Conservation (phyloP, 2,329 filamentous ascomycete species). For the Colletotrichum incanum region DNA sequence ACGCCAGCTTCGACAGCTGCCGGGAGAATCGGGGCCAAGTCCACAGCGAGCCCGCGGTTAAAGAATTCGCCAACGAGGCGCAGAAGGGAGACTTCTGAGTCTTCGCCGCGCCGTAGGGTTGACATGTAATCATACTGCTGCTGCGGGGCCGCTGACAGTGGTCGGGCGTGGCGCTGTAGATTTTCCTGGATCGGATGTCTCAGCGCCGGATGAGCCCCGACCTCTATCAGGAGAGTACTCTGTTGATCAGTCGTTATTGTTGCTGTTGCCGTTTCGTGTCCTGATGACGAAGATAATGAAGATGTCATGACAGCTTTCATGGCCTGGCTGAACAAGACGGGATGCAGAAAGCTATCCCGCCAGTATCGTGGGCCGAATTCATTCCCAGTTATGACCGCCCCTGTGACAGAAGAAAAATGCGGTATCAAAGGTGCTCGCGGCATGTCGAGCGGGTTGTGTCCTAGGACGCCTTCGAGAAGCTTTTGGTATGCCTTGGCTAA, state of each 20-base stretch:
- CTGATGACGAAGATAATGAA: neutral
- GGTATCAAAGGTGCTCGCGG: no score
- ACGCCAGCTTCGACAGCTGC: neutral
- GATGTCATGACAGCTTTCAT: neutral
- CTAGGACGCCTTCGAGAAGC: no score
- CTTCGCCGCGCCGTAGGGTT: constrained; percentile 30
- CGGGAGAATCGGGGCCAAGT: no score
- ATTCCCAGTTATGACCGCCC: neutral
- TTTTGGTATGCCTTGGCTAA: no score
- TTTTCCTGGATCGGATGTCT: constrained; percentile 42
- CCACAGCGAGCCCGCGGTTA: constrained; percentile 8
- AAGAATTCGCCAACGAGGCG: constrained; percentile 31
- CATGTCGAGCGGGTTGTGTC: no score
- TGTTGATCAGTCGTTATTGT: no score
- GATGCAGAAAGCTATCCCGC: constrained; percentile 1
- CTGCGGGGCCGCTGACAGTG: neutral
- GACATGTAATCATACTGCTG: constrained; percentile 7
- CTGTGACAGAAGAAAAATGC: neutral
- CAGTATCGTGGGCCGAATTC: constrained; percentile 10
- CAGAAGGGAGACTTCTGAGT: constrained; percentile 12
- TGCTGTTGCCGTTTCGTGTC: no score
- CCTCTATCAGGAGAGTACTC: constrained; percentile 38
- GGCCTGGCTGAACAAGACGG: constrained; percentile 11
- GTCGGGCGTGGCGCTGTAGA: neutral
- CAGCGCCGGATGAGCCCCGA: constrained; percentile 46